phyloP scores from a whole-genome alignment of 163 green algal species.

The Prototheca cutis region DNA sequence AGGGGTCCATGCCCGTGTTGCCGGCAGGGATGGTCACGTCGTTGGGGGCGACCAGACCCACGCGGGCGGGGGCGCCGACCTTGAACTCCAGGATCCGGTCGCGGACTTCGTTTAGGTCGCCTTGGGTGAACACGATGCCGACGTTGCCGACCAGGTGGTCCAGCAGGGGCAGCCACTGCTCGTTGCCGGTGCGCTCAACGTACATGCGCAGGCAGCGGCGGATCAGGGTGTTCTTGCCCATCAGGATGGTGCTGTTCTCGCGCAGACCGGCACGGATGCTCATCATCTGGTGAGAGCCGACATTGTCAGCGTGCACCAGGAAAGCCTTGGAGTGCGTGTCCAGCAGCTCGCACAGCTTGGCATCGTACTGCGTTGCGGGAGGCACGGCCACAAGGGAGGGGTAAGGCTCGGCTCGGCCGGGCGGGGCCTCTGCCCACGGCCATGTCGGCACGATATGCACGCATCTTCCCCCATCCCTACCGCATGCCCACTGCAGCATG shows the following conservation, averaged over 20 bases:
- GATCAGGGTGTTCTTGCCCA: constrained; percentile 99
- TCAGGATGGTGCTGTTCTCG: constrained; percentile 76
- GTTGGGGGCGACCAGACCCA: constrained; percentile 82
- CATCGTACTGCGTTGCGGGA: constrained; percentile 64
- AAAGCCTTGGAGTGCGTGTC: constrained; percentile 78
- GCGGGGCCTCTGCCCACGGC: no score
- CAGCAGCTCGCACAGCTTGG: constrained; percentile 70
- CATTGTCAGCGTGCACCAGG: constrained; percentile 95
- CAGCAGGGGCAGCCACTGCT: constrained; percentile 72
- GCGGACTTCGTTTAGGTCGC: constrained; percentile 68
- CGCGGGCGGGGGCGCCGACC: constrained; percentile 85
- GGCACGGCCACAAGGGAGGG: no score
- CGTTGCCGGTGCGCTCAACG: constrained; percentile 78
- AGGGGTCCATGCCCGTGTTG: constrained; percentile 94
- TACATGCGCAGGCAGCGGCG: constrained; percentile 91
- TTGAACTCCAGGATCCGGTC: constrained; percentile 85
- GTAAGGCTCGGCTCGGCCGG: no score
- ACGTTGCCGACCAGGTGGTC: constrained; percentile 94
- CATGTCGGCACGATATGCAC: no score
- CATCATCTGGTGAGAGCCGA: constrained; percentile 97
- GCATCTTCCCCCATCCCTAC: no score
- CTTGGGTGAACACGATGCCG: constrained; percentile 94
- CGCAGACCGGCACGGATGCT: constrained; percentile 83
- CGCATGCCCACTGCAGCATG: neutral
- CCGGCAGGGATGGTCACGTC: constrained; percentile 82